A percentile compares a stretch with the other conserved stretches of the same genome.
Evolutionary conservation across 1,139 yeast genomes (phyloP).

Genomic region (Candida tropicalis): DNA sequence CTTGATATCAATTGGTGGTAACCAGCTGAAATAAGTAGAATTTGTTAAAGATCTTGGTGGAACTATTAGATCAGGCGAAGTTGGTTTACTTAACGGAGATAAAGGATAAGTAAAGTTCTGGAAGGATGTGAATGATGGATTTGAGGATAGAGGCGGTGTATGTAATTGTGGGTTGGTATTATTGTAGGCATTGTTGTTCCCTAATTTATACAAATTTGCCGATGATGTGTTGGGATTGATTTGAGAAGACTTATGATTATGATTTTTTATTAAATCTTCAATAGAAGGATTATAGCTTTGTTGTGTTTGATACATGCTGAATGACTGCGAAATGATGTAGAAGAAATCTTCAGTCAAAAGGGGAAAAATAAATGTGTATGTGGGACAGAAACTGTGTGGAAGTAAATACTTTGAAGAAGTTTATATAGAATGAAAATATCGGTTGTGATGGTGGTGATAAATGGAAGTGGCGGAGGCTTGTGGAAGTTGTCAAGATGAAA

Average conservation of each 20-base stretch:
- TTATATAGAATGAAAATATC: no score
- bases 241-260: conserved; percentile 15
- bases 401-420: not conserved
- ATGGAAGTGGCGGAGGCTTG: no score
- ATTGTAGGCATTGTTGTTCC: conserved; percentile 8
- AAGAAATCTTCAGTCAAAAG: no score
- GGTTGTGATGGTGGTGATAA: not conserved
- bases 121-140: conserved; percentile 14
- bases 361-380: no score
- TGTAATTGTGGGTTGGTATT: conserved; percentile 10
- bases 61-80: conserved; percentile 29
- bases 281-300: conserved; percentile 11
- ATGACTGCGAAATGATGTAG: conserved; percentile 2
- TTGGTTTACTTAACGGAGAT: conserved; percentile 37
- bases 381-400: no score
- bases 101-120: conserved; percentile 23
- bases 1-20: conserved; percentile 34
- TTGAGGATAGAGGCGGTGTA: conserved; percentile 15
- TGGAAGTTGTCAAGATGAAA: no score
- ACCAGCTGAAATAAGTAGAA: conserved; percentile 18
- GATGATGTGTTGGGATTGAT: conserved; percentile 33
- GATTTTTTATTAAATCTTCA: conserved; percentile 10
- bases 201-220: conserved; percentile 28
- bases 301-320: conserved; percentile 8
- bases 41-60: conserved; percentile 17